These are phyloP conservation scores for Sclerotiophoma versabilis DNA, from an alignment of 2,329 filamentous ascomycete species.

Conservation along the genomic window DNA sequence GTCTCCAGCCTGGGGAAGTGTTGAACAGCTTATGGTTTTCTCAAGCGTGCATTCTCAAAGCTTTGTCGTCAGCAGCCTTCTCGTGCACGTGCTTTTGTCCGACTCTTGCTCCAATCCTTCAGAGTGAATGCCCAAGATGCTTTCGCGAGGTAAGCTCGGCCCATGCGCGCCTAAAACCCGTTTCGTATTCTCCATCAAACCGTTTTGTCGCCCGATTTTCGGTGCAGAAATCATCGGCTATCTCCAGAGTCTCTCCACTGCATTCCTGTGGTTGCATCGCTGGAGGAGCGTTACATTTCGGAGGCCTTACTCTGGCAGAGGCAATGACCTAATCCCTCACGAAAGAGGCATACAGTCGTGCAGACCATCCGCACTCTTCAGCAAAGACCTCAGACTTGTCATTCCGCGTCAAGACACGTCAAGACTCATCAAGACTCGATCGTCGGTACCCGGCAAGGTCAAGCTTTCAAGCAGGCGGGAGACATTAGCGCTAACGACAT, in stretches of 20 bases:
- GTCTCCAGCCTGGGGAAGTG: constrained; percentile 9
- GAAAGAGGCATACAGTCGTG: background rate
- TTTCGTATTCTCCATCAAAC: background rate
- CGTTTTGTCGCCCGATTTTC: background rate
- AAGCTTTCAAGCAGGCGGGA: constrained; percentile 27
- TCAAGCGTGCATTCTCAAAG: background rate
- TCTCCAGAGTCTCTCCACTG: background rate
- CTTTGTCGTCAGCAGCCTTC: background rate
- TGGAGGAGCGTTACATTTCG: background rate
- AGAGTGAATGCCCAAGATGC: background rate
- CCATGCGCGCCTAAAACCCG: background rate
- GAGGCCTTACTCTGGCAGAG: background rate
- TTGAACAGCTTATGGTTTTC: background rate
- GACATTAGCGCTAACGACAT: constrained; percentile 23
- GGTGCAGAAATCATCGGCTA: background rate
- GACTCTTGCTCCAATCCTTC: background rate
- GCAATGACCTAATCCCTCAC: background rate
- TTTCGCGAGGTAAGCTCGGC: background rate
- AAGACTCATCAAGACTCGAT: constrained; percentile 2
- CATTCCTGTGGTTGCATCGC: background rate
- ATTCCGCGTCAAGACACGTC: constrained; percentile 1
- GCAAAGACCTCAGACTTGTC: background rate
- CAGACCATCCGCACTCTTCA: constrained; percentile 1
- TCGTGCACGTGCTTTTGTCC: background rate
- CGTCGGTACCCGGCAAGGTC: constrained; percentile 15